Conservation (phyloP, 2,329 filamentous ascomycete genomes). For the Aspergillus arachidicola region DNA sequence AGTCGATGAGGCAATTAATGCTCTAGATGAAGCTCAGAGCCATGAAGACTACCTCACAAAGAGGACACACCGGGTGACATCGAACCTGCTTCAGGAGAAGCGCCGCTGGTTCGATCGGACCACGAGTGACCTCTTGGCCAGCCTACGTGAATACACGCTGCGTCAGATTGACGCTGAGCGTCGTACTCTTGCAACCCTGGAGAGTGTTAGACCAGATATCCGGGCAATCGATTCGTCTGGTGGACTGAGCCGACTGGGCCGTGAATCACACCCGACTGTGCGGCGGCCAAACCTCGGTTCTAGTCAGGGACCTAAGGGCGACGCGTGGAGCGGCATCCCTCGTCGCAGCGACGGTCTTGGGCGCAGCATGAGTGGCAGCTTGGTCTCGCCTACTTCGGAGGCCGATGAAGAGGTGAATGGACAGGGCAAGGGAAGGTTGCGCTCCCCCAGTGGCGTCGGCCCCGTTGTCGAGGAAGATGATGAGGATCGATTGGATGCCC, state of each 20-base stretch:
- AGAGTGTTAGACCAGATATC: constrained; percentile 89
- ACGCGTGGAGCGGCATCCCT: constrained; percentile 94
- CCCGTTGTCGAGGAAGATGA: constrained; percentile 63
- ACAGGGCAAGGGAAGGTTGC: constrained; percentile 50
- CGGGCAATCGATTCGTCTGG: constrained; percentile 89
- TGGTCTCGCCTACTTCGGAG: constrained; percentile 66
- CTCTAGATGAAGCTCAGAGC: constrained; percentile 82
- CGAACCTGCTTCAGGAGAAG: constrained; percentile 85
- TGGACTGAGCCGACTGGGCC: constrained; percentile 83
- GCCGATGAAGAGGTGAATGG: constrained; percentile 60
- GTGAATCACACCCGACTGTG: constrained; percentile 77
- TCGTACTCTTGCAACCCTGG: constrained; percentile 86
- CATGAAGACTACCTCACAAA: constrained; percentile 79
- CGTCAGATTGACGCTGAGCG: constrained; percentile 95
- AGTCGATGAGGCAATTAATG: constrained; percentile 93
- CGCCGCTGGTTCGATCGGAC: constrained; percentile 90
- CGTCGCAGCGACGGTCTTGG: constrained; percentile 76
- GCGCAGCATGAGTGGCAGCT: constrained; percentile 74
- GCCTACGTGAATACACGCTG: constrained; percentile 88
- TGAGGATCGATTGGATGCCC: constrained; percentile 90
- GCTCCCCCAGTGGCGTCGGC: constrained; percentile 49
- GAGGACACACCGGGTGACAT: constrained; percentile 86
- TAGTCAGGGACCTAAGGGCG: constrained; percentile 95
- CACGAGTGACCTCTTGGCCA: constrained; percentile 76
- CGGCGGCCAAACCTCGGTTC: constrained; percentile 78